phyloP scores from a whole-genome alignment of 75 land plant genomes.

The Selaginella moellendorffii region DNA sequence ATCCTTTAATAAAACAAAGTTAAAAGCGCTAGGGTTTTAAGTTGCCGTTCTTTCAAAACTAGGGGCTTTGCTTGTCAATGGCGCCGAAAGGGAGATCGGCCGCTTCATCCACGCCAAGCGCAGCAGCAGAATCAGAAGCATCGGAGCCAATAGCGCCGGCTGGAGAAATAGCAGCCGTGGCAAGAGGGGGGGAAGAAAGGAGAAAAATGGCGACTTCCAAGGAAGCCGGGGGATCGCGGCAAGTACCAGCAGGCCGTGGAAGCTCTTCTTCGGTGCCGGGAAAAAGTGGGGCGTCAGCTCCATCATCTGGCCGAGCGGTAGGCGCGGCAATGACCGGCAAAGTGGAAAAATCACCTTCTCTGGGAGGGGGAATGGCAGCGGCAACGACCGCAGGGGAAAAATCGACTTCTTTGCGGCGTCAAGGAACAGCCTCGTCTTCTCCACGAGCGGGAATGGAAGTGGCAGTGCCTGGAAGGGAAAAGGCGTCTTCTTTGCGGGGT shows the following conservation, averaged over 20 bases:
- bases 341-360: too few relatives aligned
- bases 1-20: too few relatives aligned
- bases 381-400: background rate
- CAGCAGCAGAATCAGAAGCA: background rate
- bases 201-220: slow-evolving; percentile 1
- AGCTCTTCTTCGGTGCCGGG: background rate
- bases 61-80: background rate
- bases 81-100: slow-evolving; percentile 2
- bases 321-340: background rate
- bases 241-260: background rate
- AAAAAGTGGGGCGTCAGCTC: background rate
- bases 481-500: background rate
- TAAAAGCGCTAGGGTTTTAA: background rate
- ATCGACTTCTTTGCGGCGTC: slow-evolving; percentile 1
- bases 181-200: background rate
- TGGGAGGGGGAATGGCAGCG: slow-evolving; percentile 1
- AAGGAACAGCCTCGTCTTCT: background rate
- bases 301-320: background rate
- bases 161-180: background rate
- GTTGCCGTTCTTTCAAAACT: background rate
- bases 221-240: slow-evolving; percentile 1
- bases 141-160: background rate
- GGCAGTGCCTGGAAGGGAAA: background rate
- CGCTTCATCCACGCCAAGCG: slow-evolving; percentile 1
- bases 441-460: background rate